These are phyloP conservation scores for Recurvomyces mirabilis DNA, from an alignment of 495 filamentous ascomycete genomes.

Conservation along the genomic window DNA sequence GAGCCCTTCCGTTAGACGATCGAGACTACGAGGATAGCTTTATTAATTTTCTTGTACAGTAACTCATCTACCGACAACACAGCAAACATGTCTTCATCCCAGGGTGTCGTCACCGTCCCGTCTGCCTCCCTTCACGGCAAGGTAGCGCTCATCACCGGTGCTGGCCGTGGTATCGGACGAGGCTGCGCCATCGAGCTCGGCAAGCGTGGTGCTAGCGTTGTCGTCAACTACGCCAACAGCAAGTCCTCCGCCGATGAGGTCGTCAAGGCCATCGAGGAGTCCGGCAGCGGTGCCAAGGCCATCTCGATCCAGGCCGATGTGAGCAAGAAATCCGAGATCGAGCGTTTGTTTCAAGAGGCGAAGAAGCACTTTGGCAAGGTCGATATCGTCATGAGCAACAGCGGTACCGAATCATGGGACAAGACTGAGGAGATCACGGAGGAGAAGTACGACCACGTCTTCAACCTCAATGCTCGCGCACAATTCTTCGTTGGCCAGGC, in stretches of 20 bases:
- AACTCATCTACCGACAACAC: not conserved
- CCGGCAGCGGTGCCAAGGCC: constrained; percentile 50
- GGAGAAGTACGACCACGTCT: constrained; percentile 65
- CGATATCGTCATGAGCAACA: constrained; percentile 66
- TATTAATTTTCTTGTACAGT: too few relatives aligned
- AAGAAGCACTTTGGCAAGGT: constrained; percentile 56
- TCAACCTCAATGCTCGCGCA: constrained; percentile 62
- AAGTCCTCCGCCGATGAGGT: constrained; percentile 51
- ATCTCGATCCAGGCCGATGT: constrained; percentile 61
- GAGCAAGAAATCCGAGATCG: constrained; percentile 52
- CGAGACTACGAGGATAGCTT: too few relatives aligned
- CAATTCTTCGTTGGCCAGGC: constrained; percentile 80
- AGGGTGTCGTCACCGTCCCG: constrained; percentile 28
- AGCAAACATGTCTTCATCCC: too few relatives aligned
- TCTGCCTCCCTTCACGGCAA: constrained; percentile 46
- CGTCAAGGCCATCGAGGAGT: constrained; percentile 47
- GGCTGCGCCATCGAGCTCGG: constrained; percentile 69
- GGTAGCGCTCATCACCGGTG: constrained; percentile 64
- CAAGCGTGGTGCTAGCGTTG: constrained; percentile 56
- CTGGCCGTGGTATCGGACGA: constrained; percentile 57
- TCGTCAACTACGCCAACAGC: constrained; percentile 67
- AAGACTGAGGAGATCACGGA: constrained; percentile 58
- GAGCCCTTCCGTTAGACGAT: too few relatives aligned
- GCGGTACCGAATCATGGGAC: constrained; percentile 52
- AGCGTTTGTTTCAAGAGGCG: constrained; percentile 50